phyloP scores from a whole-genome alignment of 306 rosid genomes.

The Rubus parviflorus region DNA sequence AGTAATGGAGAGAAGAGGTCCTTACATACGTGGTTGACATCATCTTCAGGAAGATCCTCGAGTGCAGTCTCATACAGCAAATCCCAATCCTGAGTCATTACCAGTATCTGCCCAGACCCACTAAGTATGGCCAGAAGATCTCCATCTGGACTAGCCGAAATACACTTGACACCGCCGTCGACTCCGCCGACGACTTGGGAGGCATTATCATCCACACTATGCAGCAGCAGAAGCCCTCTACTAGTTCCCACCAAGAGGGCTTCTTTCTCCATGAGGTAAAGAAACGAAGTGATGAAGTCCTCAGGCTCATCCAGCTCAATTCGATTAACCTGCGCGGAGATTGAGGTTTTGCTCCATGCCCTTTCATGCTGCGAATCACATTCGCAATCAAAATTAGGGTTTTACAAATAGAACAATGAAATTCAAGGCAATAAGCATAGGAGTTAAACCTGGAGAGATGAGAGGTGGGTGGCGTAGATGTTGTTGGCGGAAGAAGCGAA shows the following conservation, averaged over 20 bases:
- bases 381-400: conserved; percentile 1
- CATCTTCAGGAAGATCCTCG: conserved; percentile 43
- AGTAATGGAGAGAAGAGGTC: conserved; percentile 32
- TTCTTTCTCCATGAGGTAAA: conserved; percentile 92
- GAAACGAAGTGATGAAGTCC: conserved; percentile 70
- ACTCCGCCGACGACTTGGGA: conserved; percentile 76
- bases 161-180: conserved; percentile 73
- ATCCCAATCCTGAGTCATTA: conserved; percentile 96
- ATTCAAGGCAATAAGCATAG: too few relatives aligned
- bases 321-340: conserved; percentile 38
- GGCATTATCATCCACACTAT: conserved; percentile 47
- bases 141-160: conserved; percentile 93
- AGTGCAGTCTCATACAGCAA: conserved; percentile 70
- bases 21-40: conserved; percentile 65
- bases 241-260: conserved; percentile 78
- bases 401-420: not conserved
- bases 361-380: conserved; percentile 48
- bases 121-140: conserved; percentile 62
- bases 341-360: conserved; percentile 46
- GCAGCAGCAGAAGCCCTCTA: conserved; percentile 61
- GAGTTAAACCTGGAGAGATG: conserved; percentile 65
- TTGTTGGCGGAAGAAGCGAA: conserved; percentile 71
- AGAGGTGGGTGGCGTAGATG: conserved; percentile 62
- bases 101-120: conserved; percentile 64
- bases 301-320: conserved; percentile 59